Base-by-base conservation (phyloP, 305 asterid species). In the Fraxinus sp. region DNA sequence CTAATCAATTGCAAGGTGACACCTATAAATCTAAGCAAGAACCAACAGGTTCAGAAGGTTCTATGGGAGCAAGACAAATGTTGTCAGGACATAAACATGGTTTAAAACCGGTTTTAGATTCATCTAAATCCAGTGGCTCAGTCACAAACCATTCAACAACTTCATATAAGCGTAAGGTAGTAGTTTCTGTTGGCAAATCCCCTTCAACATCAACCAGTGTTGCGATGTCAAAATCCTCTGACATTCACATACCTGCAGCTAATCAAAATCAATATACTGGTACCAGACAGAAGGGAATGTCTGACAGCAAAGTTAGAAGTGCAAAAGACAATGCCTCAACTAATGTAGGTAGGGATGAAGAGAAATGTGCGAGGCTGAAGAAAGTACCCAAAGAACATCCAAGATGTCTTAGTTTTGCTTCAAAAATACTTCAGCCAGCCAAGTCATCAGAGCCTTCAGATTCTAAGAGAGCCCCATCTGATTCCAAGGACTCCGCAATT, bases 351-450 rank as follows among this genome's bases (percentile, higher is more conserved):
- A 88, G 86, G 91, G 92, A 77, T 86, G 97, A 87, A 68, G 92
- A 86, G 72, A 89, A 88, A 83, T 82, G 85, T 86, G 93, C 85
- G 78, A 96, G 86, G 84, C 85, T 88, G 44, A 93, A 88, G 91
- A 93, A 93, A 83, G 75, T 86, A 77, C 81, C 84, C 26, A 93
- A 89, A 91, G 97, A 94, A 84, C 81, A 88, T 79, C 83, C 95
- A 39, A 91, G 92, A 88, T 82, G 87, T 24, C 52, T 85, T 57
- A 85, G 84, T 83, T 80, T 90, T 78, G 83, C 81, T 26, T 78
- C 91, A 37, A 91, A 90, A 89, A 44, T 84, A 33, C 82, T 91
- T 79, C 91, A 89, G 83, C 84, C 89, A 72, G 83, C 88, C 80
- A 90, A 90, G 90, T 82, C 88, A 77, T 81, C 92, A 28, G 88